Conservation (phyloP, 768 basidiomycete species). For the Trametes meyenii region DNA sequence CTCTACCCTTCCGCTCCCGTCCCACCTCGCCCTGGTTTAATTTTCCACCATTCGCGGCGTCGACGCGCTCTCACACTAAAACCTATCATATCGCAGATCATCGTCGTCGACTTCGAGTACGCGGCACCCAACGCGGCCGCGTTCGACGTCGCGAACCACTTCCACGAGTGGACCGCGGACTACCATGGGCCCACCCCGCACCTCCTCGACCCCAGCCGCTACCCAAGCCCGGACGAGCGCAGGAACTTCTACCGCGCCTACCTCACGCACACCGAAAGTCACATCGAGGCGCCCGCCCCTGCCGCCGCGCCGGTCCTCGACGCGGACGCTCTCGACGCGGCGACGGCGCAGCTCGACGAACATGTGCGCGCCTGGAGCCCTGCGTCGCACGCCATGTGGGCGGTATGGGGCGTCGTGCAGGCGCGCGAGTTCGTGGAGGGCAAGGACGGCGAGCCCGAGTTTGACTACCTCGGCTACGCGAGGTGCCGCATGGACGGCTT, state of each 20-base stretch:
- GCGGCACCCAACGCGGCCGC: conserved; percentile 90
- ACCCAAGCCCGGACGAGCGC: conserved; percentile 75
- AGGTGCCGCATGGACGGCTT: conserved; percentile 66
- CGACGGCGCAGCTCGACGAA: conserved; percentile 63
- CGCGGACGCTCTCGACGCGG: conserved; percentile 40
- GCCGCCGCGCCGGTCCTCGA: conserved; percentile 29
- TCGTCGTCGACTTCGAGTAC: conserved; percentile 98
- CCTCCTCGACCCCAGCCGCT: conserved; percentile 59
- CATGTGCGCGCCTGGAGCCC: conserved; percentile 91
- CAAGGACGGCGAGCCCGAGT: conserved; percentile 66
- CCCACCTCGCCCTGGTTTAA: not conserved
- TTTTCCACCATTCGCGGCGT: not conserved
- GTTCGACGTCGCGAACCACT: conserved; percentile 96
- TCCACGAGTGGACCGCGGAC: conserved; percentile 95
- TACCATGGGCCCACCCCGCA: conserved; percentile 78
- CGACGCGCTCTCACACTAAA: conserved; percentile 23
- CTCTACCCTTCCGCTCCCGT: conserved; percentile 9
- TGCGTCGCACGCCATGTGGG: conserved; percentile 90
- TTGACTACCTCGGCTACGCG: conserved; percentile 89
- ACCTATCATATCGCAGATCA: conserved; percentile 55
- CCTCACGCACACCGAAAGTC: conserved; percentile 52
- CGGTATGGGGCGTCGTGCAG: conserved; percentile 93
- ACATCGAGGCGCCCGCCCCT: conserved; percentile 34
- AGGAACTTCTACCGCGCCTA: conserved; percentile 87
- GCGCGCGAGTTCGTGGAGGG: conserved; percentile 74